A percentile compares a stretch with the other conserved stretches of the same genome.
Evolutionary conservation across 306 rosid species (phyloP).

Genomic region (Cucumis melo): DNA sequence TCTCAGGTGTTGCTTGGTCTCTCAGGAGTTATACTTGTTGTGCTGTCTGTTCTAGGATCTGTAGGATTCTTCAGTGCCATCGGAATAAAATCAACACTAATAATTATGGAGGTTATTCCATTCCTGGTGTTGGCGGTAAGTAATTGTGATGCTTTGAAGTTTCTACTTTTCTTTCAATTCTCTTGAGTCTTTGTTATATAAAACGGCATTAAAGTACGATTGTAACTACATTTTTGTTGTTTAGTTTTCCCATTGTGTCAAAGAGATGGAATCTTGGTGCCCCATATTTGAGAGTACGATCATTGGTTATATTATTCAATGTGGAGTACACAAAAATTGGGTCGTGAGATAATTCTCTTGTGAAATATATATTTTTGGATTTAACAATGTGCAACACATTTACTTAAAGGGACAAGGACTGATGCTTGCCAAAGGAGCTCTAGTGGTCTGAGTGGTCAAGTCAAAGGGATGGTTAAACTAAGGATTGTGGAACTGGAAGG

Average conservation of each 20-base stretch:
- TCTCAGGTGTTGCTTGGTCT: constrained; percentile 83
- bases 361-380: background rate
- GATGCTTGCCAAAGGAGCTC: background rate
- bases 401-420: background rate
- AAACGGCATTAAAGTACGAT: background rate
- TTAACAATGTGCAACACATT: background rate
- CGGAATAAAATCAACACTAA: constrained; percentile 86
- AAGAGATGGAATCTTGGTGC: background rate
- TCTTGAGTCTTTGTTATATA: background rate
- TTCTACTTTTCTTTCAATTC: background rate
- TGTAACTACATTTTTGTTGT: background rate
- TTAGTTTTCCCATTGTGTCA: background rate
- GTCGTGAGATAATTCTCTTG: background rate
- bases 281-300: background rate
- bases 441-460: background rate
- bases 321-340: background rate
- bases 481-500: background rate
- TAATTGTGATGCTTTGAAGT: constrained; percentile 6
- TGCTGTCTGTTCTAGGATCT: constrained; percentile 92
- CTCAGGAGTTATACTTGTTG: constrained; percentile 74
- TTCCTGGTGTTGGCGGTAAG: constrained; percentile 94
- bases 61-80: constrained; percentile 89
- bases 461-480: background rate
- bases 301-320: background rate
- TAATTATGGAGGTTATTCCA: constrained; percentile 97